A percentile compares a stretch with the other conserved stretches of the same genome.
Evolutionary conservation across 148 eudicot species (phyloP).

Genomic region (Rhododendron kiyosumense): DNA sequence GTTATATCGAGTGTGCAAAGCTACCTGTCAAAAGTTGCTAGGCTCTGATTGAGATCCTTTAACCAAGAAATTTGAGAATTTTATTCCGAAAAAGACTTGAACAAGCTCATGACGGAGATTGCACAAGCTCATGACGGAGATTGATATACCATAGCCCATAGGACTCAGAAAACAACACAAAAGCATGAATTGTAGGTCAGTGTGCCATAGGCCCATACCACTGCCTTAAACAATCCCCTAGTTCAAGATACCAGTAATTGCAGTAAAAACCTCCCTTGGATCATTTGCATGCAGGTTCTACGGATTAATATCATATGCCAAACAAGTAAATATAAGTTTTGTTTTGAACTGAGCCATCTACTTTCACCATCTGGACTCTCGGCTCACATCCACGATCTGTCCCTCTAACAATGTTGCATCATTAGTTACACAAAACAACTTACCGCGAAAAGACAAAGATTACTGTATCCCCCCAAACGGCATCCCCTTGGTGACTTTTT

Average conservation of each 20-base stretch:
- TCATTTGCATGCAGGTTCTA: neutral
- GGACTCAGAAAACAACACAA: neutral
- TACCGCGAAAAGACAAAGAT: too few relatives aligned
- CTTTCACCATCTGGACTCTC: neutral
- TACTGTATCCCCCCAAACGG: too few relatives aligned
- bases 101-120: neutral
- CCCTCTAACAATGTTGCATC: neutral
- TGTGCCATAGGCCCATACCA: neutral
- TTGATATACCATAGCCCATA: neutral
- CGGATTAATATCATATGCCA: neutral
- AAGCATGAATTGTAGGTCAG: neutral
- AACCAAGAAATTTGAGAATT: neutral
- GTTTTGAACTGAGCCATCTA: neutral
- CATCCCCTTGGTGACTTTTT: too few relatives aligned
- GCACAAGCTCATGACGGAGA: neutral
- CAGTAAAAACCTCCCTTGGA: neutral
- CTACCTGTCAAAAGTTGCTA: neutral
- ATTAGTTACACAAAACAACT: neutral
- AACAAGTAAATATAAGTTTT: neutral
- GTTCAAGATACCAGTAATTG: neutral
- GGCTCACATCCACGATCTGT: too few relatives aligned
- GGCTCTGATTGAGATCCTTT: neutral
- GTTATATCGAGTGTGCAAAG: neutral
- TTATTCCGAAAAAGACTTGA: neutral
- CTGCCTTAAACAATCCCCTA: neutral